A percentile compares a stretch with the other conserved stretches of the same genome.
phyloP scores from a whole-genome alignment of 1,284 basidiomycete species.

The Lignosus rhinocerotis region DNA sequence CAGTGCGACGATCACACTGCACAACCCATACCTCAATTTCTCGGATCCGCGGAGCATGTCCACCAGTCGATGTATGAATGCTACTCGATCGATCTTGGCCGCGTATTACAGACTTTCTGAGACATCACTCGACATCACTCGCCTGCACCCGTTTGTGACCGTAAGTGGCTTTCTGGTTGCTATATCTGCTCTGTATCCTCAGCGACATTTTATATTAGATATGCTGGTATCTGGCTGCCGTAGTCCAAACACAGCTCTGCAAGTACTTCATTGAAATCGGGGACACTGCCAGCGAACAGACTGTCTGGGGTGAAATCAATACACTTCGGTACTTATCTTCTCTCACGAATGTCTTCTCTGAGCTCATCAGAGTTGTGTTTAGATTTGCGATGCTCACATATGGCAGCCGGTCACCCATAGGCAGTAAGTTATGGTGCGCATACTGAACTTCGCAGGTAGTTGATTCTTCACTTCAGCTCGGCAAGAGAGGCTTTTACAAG shows the following conservation, averaged over 20 bases:
- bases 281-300: slow-evolving; percentile 67
- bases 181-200: not conserved
- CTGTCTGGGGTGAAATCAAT: slow-evolving; percentile 84
- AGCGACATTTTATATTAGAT: slow-evolving; percentile 48
- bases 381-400: slow-evolving; percentile 82
- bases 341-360: not conserved
- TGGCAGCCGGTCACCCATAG: slow-evolving; percentile 76
- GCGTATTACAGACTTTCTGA: slow-evolving; percentile 74
- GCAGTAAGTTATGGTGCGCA: slow-evolving; percentile 52
- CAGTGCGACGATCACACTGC: slow-evolving; percentile 81
- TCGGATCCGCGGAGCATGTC: slow-evolving; percentile 62
- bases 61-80: slow-evolving; percentile 68
- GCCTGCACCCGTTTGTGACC: slow-evolving; percentile 77
- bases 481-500: slow-evolving; percentile 78
- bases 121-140: slow-evolving; percentile 75
- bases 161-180: slow-evolving; percentile 42
- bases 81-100: slow-evolving; percentile 68
- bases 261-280: slow-evolving; percentile 79
- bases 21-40: slow-evolving; percentile 79
- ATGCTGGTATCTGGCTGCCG: slow-evolving; percentile 85
- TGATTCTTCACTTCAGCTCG: slow-evolving; percentile 48
- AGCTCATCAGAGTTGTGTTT: slow-evolving; percentile 12
- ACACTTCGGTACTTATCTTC: slow-evolving; percentile 57
- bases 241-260: slow-evolving; percentile 80
- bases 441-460: slow-evolving; percentile 12